A percentile compares a stretch with the other conserved stretches of the same genome.
Conservation (phyloP, 2,329 filamentous ascomycete genomes). For the Trichoderma afroharzianum region DNA sequence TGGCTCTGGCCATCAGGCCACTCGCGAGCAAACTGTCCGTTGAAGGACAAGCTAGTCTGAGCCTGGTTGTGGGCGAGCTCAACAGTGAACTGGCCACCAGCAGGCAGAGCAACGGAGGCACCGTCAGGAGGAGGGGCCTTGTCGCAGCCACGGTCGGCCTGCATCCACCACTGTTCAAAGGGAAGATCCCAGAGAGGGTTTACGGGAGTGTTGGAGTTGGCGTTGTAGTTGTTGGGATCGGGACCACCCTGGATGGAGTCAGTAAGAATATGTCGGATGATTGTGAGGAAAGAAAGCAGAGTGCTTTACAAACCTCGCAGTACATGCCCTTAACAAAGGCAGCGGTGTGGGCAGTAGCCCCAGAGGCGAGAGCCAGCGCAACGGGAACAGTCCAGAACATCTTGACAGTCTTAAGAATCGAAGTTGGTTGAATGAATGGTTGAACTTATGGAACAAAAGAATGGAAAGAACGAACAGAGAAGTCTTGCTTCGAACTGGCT, state of each 20-base stretch:
- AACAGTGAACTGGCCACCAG: conserved; percentile 43
- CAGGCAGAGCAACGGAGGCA: conserved; percentile 39
- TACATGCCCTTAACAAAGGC: conserved; percentile 25
- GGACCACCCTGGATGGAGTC: conserved; percentile 21
- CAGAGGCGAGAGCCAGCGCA: conserved; percentile 17
- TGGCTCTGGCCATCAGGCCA: conserved; percentile 44
- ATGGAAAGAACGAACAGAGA: neutral
- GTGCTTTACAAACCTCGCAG: conserved; percentile 18
- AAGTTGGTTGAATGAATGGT: neutral
- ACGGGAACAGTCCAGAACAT: conserved; percentile 19
- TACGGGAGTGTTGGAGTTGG: conserved; percentile 40
- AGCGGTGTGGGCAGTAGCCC: conserved; percentile 20
- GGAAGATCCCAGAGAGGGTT: conserved; percentile 40
- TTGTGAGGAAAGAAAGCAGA: neutral
- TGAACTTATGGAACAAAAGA: neutral
- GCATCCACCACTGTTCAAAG: conserved; percentile 45
- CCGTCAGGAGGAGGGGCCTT: conserved; percentile 26
- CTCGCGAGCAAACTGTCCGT: conserved; percentile 32
- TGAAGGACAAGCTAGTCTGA: conserved; percentile 41
- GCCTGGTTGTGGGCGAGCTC: conserved; percentile 46
- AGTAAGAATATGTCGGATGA: neutral
- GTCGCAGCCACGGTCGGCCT: conserved; percentile 42
- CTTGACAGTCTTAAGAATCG: neutral
- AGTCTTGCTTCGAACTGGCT: neutral
- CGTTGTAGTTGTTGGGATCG: conserved; percentile 30